Conservation (phyloP, 2,329 filamentous ascomycete species). For the Coniella vitis region DNA sequence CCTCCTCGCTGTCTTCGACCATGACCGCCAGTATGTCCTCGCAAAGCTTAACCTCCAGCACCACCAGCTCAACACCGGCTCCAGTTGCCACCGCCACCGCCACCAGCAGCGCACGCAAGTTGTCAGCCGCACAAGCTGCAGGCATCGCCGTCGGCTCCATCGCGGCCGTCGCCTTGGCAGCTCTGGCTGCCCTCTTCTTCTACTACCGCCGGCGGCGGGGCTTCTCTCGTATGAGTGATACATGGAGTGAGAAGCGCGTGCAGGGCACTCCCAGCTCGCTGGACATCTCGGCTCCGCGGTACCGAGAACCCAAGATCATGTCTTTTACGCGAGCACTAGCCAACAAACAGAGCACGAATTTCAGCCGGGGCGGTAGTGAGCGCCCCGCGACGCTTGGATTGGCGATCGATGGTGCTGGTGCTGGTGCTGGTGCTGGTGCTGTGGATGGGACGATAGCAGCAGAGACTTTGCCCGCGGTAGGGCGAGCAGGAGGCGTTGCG, state of each 20-base stretch:
- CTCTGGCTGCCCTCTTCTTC: slow-evolving; percentile 28
- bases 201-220: slow-evolving; percentile 3
- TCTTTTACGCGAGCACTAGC: slow-evolving; percentile 18
- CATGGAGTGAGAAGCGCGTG: slow-evolving; percentile 24
- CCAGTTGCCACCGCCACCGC: slow-evolving; percentile 2
- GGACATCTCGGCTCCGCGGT: slow-evolving; percentile 37
- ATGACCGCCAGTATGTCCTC: slow-evolving; percentile 36
- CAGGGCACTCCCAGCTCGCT: slow-evolving; percentile 33
- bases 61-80: not conserved
- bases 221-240: slow-evolving; percentile 32
- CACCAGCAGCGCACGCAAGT: slow-evolving; percentile 7
- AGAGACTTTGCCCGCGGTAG: not conserved
- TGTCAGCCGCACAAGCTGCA: slow-evolving; percentile 41
- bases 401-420: slow-evolving; percentile 36
- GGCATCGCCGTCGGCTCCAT: slow-evolving; percentile 52
- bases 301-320: slow-evolving; percentile 22
- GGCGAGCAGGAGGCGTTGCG: not conserved
- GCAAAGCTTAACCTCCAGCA: slow-evolving; percentile 8
- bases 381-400: slow-evolving; percentile 36
- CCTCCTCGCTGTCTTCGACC: slow-evolving; percentile 74
- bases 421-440: too few species aligned
- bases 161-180: slow-evolving; percentile 40
- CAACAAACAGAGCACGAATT: slow-evolving; percentile 20
- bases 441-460: slow-evolving; percentile 14
- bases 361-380: slow-evolving; percentile 14